These are phyloP conservation scores for Nitzschia sp. DNA, from an alignment of 108 stramenopile species.

Conservation along the genomic window DNA sequence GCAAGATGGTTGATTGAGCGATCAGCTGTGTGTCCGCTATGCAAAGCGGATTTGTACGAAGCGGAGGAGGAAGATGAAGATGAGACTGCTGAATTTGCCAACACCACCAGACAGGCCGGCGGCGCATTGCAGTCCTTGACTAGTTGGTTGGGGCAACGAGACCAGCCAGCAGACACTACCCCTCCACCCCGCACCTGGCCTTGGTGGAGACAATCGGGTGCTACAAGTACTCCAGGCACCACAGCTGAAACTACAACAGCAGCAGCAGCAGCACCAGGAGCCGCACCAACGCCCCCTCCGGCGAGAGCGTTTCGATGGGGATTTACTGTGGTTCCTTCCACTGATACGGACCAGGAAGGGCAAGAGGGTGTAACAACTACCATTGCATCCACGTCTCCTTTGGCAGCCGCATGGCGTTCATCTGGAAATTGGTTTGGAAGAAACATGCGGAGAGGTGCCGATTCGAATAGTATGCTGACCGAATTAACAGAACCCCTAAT, in stretches of 20 bases:
- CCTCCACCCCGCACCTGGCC: neutral
- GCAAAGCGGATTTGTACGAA: slow-evolving; percentile 50
- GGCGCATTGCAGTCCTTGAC: neutral
- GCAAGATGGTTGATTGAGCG: slow-evolving; percentile 66
- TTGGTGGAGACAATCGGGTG: neutral
- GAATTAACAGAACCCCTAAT: slow-evolving; percentile 22
- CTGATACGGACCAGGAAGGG: neutral
- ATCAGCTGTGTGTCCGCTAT: slow-evolving; percentile 55
- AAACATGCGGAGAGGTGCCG: neutral
- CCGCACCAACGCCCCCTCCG: slow-evolving; percentile 22
- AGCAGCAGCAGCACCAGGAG: slow-evolving; percentile 5
- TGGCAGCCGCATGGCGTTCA: neutral
- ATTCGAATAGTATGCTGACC: slow-evolving; percentile 5
- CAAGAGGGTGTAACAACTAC: neutral
- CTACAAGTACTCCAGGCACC: neutral
- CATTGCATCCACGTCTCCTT: neutral
- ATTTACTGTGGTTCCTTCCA: neutral
- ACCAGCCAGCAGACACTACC: neutral
- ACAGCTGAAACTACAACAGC: slow-evolving; percentile 2
- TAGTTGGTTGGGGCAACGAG: neutral
- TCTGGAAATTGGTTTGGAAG: neutral
- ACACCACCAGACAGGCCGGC: neutral
- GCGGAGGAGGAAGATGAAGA: slow-evolving; percentile 25
- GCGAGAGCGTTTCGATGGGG: slow-evolving; percentile 16
- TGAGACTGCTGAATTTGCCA: neutral